These are phyloP conservation scores for Clonostachys chloroleuca DNA, from an alignment of 2,329 filamentous ascomycete genomes.

Conservation along the genomic window DNA sequence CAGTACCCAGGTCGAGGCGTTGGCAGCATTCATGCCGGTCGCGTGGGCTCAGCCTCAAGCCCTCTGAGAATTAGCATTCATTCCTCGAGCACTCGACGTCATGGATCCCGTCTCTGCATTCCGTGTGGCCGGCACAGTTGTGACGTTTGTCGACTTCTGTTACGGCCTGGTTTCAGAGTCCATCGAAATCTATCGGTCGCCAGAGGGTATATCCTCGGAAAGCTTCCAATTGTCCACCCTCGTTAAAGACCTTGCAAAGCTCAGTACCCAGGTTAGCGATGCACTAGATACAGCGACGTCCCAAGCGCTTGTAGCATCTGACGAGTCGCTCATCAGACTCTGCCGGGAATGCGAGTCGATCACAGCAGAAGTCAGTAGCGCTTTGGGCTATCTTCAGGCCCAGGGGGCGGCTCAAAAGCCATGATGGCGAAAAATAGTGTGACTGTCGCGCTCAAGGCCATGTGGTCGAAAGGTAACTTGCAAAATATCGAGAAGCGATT, in stretches of 20 bases:
- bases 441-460: too few species aligned
- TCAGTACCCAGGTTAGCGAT: not conserved
- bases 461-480: too few species aligned
- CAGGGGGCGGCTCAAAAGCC: too few species aligned
- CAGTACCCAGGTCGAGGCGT: too few species aligned
- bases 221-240: not conserved
- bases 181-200: not conserved
- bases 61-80: too few species aligned
- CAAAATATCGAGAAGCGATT: too few species aligned
- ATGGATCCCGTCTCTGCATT: not conserved
- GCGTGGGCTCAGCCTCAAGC: too few species aligned
- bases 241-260: not conserved
- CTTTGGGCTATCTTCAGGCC: too few species aligned
- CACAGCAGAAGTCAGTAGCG: too few species aligned
- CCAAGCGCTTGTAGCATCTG: not conserved
- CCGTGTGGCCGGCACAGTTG: not conserved
- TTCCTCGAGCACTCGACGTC: not conserved
- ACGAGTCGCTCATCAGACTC: not conserved
- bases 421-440: too few species aligned
- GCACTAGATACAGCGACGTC: not conserved
- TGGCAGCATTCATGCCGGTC: too few species aligned
- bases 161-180: not conserved
- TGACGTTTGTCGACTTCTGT: not conserved
- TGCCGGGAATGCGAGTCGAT: not conserved
- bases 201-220: not conserved